Percentiles rank a stretch among this genome's conserved stretches.
Conservation (phyloP, 768 basidiomycete species). For the Tylopilus sp. region DNA sequence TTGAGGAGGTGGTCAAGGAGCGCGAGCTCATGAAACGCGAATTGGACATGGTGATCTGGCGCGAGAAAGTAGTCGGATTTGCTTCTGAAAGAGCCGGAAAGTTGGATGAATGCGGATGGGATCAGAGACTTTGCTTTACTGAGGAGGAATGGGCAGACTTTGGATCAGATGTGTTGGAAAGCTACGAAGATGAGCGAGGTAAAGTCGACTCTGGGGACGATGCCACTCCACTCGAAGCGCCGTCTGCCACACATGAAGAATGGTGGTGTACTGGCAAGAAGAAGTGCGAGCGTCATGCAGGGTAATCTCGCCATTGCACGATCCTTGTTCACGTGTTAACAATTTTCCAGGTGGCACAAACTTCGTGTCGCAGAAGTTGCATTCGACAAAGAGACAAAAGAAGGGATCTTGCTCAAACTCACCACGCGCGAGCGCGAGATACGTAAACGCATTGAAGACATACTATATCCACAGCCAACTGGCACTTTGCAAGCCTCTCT, state of each 20-base stretch:
- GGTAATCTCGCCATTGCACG: constrained; percentile 41
- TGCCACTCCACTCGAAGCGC: constrained; percentile 37
- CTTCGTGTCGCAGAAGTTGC: constrained; percentile 68
- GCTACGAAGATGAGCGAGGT: constrained; percentile 53
- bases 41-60: constrained; percentile 67
- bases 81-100: constrained; percentile 64
- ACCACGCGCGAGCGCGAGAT: constrained; percentile 77
- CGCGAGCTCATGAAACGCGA: constrained; percentile 65
- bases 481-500: constrained; percentile 34
- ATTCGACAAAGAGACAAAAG: constrained; percentile 75
- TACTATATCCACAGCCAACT: constrained; percentile 48
- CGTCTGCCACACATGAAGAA: constrained; percentile 37
- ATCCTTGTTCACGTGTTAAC: constrained; percentile 3
- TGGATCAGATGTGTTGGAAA: constrained; percentile 63
- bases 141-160: constrained; percentile 76
- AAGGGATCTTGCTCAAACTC: constrained; percentile 60
- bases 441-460: constrained; percentile 73
- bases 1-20: constrained; percentile 56
- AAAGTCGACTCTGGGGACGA: constrained; percentile 34
- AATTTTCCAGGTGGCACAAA: constrained; percentile 65
- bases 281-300: constrained; percentile 75
- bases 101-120: constrained; percentile 83
- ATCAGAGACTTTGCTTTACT: constrained; percentile 79
- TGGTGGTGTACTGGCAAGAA: constrained; percentile 82
- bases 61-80: constrained; percentile 63